Conservation (phyloP, 2,329 filamentous ascomycete species). For the Coleophoma crateriformis region DNA sequence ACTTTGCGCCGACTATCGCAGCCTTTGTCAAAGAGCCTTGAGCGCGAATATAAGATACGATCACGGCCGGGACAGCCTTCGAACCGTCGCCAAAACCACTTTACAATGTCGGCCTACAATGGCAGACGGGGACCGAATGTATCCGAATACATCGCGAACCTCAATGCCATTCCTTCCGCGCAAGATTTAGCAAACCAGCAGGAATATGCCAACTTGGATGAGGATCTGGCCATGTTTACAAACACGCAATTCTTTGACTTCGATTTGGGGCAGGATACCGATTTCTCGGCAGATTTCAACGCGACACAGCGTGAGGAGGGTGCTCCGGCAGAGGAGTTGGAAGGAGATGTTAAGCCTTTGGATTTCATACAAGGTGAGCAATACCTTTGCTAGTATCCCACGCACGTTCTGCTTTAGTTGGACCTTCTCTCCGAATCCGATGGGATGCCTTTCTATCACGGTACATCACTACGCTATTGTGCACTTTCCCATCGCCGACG, state of each 20-base stretch:
- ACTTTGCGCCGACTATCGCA: background rate
- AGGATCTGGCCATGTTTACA: constrained; percentile 73
- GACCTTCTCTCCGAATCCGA: background rate
- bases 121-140: constrained; percentile 80
- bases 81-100: background rate
- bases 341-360: constrained; percentile 36
- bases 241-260: constrained; percentile 81
- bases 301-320: constrained; percentile 11
- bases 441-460: too few species aligned
- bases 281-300: constrained; percentile 36
- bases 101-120: constrained; percentile 66
- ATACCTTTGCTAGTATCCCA: background rate
- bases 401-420: background rate
- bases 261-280: constrained; percentile 57
- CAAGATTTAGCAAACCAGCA: constrained; percentile 52
- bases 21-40: background rate
- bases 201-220: constrained; percentile 56
- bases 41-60: background rate
- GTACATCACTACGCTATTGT: background rate
- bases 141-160: constrained; percentile 80
- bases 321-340: constrained; percentile 1
- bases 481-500: background rate
- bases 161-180: constrained; percentile 67
- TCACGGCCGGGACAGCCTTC: background rate
- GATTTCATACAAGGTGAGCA: constrained; percentile 43